Conservation (phyloP, 192 early-diverging fungal species). For the Phycomyces nitens region DNA sequence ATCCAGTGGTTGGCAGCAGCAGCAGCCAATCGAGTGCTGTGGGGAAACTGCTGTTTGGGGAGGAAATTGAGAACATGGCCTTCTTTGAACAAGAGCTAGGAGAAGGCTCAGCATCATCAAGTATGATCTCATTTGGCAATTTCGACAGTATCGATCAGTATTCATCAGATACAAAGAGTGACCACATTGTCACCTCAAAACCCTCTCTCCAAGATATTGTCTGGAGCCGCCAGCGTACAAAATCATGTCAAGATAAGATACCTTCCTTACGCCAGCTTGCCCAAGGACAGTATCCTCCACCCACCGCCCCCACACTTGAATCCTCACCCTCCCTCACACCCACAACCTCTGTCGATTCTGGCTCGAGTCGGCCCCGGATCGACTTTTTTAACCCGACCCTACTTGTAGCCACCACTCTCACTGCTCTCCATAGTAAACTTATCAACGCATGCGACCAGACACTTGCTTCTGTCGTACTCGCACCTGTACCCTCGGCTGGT, state of each 20-base stretch:
- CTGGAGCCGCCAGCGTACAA: constrained; percentile 21
- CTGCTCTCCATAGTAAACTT: constrained; percentile 30
- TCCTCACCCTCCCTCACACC: not conserved
- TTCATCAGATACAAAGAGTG: constrained; percentile 18
- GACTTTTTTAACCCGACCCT: not conserved
- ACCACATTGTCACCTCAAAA: constrained; percentile 7
- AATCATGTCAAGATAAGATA: constrained; percentile 21
- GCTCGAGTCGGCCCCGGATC: not conserved
- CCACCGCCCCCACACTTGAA: not conserved
- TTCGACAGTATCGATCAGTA: not conserved
- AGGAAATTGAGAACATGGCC: constrained; percentile 17
- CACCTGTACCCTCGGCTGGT: not conserved
- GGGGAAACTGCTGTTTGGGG: constrained; percentile 27
- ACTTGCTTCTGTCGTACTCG: constrained; percentile 10
- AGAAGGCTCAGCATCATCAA: not conserved
- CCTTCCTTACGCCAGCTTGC: constrained; percentile 17
- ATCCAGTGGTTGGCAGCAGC: not conserved
- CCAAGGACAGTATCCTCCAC: constrained; percentile 10
- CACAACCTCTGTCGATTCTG: not conserved
- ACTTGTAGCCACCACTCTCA: constrained; percentile 33
- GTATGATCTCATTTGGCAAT: not conserved
- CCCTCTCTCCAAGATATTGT: constrained; percentile 11
- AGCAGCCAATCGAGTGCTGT: constrained; percentile 10
- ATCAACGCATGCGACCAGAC: constrained; percentile 23
- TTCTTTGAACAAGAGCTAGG: constrained; percentile 5